phyloP scores from a whole-genome alignment of 78 protist genomes.

The Speleostelium caveatum region DNA sequence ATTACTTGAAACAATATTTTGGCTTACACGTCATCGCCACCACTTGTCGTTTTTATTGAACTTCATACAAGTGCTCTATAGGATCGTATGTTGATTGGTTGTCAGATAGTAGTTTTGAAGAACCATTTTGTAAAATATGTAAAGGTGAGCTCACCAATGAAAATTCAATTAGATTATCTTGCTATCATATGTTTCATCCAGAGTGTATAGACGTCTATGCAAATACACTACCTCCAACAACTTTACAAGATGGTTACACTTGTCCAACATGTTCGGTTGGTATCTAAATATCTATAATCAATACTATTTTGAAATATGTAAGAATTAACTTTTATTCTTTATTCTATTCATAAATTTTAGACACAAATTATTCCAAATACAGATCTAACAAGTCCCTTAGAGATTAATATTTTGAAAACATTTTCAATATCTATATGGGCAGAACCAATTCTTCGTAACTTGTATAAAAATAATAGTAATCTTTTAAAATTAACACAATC shows the following conservation, averaged over 20 bases:
- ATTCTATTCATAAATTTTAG: neutral
- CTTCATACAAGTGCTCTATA: constrained; percentile 46
- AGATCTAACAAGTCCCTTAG: constrained; percentile 20
- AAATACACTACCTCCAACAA: constrained; percentile 35
- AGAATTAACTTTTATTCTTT: too few species aligned
- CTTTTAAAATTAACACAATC: neutral
- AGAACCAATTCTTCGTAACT: neutral
- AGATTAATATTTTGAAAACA: constrained; percentile 18
- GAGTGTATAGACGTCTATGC: constrained; percentile 80
- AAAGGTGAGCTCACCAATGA: constrained; percentile 36
- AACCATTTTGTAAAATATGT: constrained; percentile 53
- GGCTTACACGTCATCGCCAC: neutral
- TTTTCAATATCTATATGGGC: constrained; percentile 53
- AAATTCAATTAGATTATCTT: constrained; percentile 40
- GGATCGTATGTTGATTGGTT: constrained; percentile 73
- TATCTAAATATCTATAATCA: neutral
- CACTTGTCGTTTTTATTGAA: neutral
- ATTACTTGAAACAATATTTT: too few species aligned
- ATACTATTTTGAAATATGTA: neutral
- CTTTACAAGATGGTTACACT: constrained; percentile 17
- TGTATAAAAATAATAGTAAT: neutral
- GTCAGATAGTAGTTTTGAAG: constrained; percentile 70
- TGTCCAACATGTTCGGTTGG: constrained; percentile 63
- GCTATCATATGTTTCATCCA: constrained; percentile 75
- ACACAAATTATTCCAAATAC: constrained; percentile 43